Conservation (phyloP, 352 stramenopile genomes). For the Globisporangium middletonii region DNA sequence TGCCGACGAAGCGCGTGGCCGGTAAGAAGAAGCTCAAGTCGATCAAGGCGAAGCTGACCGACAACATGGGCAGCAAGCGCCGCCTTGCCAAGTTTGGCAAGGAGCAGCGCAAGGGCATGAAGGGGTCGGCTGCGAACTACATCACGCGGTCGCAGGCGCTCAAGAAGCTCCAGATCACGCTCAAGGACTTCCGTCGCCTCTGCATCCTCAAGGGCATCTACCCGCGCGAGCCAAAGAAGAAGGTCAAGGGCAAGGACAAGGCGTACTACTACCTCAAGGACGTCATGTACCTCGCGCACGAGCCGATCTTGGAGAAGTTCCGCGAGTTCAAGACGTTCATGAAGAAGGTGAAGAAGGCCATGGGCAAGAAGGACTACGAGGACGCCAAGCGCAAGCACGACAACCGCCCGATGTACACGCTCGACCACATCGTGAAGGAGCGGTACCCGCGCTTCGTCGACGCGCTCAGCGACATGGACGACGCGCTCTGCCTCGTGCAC, state of each 20-base stretch:
- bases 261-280: constrained; percentile 99
- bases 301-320: constrained; percentile 98
- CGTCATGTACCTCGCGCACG: constrained; percentile 95
- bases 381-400: constrained; percentile 81
- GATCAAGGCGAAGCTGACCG: constrained; percentile 85
- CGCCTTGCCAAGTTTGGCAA: constrained; percentile 79
- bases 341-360: constrained; percentile 93
- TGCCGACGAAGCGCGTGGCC: constrained; percentile 85
- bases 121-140: constrained; percentile 90
- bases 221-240: constrained; percentile 95
- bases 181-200: constrained; percentile 98
- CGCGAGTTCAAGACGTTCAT: constrained; percentile 97
- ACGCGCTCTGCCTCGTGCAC: constrained; percentile 96
- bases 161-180: constrained; percentile 93
- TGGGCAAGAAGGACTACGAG: constrained; percentile 80
- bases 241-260: constrained; percentile 93
- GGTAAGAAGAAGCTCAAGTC: constrained; percentile 90
- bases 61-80: constrained; percentile 79
- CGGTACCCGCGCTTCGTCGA: constrained; percentile 97
- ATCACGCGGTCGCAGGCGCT: constrained; percentile 93
- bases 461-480: constrained; percentile 97
- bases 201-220: constrained; percentile 99
- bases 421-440: constrained; percentile 99
- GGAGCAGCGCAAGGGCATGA: constrained; percentile 81
- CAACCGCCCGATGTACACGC: constrained; percentile 89